These are phyloP conservation scores for Neonectria faginata DNA, from an alignment of 2,329 filamentous ascomycete species.

Conservation along the genomic window DNA sequence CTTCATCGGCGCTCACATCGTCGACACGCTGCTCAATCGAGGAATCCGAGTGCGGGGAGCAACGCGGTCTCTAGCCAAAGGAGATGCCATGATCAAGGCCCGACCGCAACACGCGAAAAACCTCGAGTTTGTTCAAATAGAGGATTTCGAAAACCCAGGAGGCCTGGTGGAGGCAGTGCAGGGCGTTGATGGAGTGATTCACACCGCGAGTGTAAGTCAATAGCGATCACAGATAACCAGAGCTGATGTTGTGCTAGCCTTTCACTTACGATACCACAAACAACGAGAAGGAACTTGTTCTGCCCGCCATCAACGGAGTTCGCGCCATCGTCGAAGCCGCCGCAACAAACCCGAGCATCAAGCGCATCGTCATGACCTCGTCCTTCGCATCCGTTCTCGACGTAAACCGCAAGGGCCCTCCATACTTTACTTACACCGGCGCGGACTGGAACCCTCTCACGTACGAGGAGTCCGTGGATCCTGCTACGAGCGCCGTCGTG, in stretches of 20 bases:
- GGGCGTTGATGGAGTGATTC: slow-evolving; percentile 57
- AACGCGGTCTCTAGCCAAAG: slow-evolving; percentile 47
- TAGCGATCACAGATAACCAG: rapidly evolving
- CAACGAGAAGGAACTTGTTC: slow-evolving; percentile 59
- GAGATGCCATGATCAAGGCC: slow-evolving; percentile 51
- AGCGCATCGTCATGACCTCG: slow-evolving; percentile 67
- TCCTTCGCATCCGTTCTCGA: slow-evolving; percentile 76
- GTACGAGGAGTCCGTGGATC: slow-evolving; percentile 58
- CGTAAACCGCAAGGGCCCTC: slow-evolving; percentile 57
- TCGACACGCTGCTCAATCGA: slow-evolving; percentile 46
- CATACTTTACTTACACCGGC: slow-evolving; percentile 65
- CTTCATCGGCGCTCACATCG: slow-evolving; percentile 52
- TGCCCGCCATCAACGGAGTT: slow-evolving; percentile 60
- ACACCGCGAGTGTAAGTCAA: slow-evolving; percentile 56
- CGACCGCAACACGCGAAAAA: slow-evolving; percentile 50
- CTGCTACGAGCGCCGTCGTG: slow-evolving; percentile 53
- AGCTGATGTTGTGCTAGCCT: slow-evolving; percentile 46
- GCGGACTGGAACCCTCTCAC: slow-evolving; percentile 70
- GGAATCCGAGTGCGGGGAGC: slow-evolving; percentile 50
- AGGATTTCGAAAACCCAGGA: slow-evolving; percentile 54
- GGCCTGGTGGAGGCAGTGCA: slow-evolving; percentile 54
- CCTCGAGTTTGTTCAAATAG: slow-evolving; percentile 57
- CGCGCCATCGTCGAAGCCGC: slow-evolving; percentile 54
- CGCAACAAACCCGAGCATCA: slow-evolving; percentile 38
- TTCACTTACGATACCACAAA: slow-evolving; percentile 57